Conservation (phyloP, 495 filamentous ascomycete species). For the Emericellopsis terricola region DNA sequence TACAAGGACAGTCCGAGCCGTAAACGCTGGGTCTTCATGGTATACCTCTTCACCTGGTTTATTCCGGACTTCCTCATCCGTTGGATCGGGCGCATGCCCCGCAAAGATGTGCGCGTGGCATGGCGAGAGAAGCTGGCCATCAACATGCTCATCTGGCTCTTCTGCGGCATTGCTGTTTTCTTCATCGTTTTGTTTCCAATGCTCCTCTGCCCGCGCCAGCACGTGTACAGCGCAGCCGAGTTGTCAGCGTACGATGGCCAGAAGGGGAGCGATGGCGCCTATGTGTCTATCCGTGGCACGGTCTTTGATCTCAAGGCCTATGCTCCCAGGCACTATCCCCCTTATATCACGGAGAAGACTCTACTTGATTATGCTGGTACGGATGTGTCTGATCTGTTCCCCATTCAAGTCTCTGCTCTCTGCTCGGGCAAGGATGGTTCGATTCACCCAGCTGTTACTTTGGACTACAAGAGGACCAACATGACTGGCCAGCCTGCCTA, state of each 20-base stretch:
- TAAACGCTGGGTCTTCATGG: constrained; percentile 82
- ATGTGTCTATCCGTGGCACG: constrained; percentile 68
- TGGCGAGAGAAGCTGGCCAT: constrained; percentile 98
- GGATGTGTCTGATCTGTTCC: constrained; percentile 79
- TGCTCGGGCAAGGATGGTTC: constrained; percentile 56
- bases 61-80: constrained; percentile 75
- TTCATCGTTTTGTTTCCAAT: constrained; percentile 76
- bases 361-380: constrained; percentile 67
- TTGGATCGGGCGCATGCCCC: constrained; percentile 65
- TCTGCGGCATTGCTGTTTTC: constrained; percentile 63
- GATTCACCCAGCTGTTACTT: constrained; percentile 50
- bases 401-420: constrained; percentile 82
- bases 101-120: constrained; percentile 82
- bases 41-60: constrained; percentile 70
- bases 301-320: constrained; percentile 72
- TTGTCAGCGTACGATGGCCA: constrained; percentile 60
- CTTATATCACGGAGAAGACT: constrained; percentile 39
- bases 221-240: constrained; percentile 70
- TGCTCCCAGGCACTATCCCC: constrained; percentile 62
- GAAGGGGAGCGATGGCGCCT: constrained; percentile 34
- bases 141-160: constrained; percentile 93
- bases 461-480: constrained; percentile 71
- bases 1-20: constrained; percentile 59
- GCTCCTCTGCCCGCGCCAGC: constrained; percentile 79
- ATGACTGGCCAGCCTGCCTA: constrained; percentile 45